These are phyloP conservation scores for Iris macrosiphon DNA, from an alignment of 106 monocot genomes.

Conservation along the genomic window DNA sequence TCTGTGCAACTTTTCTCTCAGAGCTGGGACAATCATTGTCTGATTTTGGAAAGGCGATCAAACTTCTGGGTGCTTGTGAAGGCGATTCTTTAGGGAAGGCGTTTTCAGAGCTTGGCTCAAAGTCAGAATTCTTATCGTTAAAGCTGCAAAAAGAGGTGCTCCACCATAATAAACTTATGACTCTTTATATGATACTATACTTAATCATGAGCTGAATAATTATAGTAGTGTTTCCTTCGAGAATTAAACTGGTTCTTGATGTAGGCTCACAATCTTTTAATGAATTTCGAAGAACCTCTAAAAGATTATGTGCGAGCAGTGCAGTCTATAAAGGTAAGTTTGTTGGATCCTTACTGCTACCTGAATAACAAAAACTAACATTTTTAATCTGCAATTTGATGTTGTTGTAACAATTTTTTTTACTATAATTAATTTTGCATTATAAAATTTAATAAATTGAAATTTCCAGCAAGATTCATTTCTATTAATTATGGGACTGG, in stretches of 20 bases:
- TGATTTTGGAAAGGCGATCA: constrained; percentile 97
- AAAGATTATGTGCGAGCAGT: constrained; percentile 96
- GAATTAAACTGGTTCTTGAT: constrained; percentile 2
- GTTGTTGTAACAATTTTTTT: too few relatives aligned
- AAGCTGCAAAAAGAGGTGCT: constrained; percentile 89
- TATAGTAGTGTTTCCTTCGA: neutral
- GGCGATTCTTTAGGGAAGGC: constrained; percentile 82
- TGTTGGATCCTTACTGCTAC: neutral
- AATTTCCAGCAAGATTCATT: too few relatives aligned
- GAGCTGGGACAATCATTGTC: constrained; percentile 86
- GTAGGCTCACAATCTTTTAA: constrained; percentile 85
- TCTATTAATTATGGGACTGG: too few relatives aligned
- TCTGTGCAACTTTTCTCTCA: constrained; percentile 1
- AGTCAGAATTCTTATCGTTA: constrained; percentile 68
- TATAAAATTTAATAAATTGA: too few relatives aligned
- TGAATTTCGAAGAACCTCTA: constrained; percentile 98
- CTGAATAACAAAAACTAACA: too few relatives aligned
- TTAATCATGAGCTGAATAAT: neutral
- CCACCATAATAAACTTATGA: neutral
- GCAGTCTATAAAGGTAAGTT: constrained; percentile 88
- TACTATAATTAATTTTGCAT: too few relatives aligned
- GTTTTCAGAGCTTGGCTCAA: constrained; percentile 84
- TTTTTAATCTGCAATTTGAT: too few relatives aligned
- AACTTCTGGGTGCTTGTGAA: constrained; percentile 87
- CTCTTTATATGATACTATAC: neutral